Percentiles rank a stretch among this genome's conserved stretches.
Conservation (phyloP, 163 green algal genomes). For the Prototheca cutis region DNA sequence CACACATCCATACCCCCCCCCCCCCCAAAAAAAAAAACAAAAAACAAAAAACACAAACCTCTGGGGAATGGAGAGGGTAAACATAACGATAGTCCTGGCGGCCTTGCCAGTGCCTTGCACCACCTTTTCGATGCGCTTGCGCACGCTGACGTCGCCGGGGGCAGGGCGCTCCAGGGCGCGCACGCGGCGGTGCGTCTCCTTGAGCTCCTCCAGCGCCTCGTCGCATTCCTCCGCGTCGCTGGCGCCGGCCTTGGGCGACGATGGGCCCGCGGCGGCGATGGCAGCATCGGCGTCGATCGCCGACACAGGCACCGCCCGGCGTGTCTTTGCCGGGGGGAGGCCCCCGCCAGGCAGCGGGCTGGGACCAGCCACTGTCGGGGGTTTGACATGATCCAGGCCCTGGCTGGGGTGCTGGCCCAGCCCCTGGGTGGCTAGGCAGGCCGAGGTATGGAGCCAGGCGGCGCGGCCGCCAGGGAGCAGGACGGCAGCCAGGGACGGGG, state of each 20-base stretch:
- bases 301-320: too few species aligned
- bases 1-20: too few species aligned
- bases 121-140: constrained; percentile 17
- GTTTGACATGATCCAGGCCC: background rate
- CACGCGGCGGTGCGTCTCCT: constrained; percentile 18
- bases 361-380: background rate
- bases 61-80: constrained; percentile 26
- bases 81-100: constrained; percentile 7
- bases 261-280: background rate
- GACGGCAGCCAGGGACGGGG: background rate
- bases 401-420: background rate
- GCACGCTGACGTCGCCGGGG: constrained; percentile 26
- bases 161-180: constrained; percentile 11
- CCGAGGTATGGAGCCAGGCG: background rate
- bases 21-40: too few species aligned
- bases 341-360: background rate
- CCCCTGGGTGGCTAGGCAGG: background rate
- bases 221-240: constrained; percentile 32
- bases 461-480: background rate
- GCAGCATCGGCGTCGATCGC: background rate
- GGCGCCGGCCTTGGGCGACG: background rate
- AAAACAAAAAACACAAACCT: too few species aligned
- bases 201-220: constrained; percentile 31
- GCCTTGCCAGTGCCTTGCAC: background rate
- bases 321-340: background rate